Evolutionary conservation across 352 stramenopile species (phyloP).

Genomic region (Pseudoperonospora humuli): DNA sequence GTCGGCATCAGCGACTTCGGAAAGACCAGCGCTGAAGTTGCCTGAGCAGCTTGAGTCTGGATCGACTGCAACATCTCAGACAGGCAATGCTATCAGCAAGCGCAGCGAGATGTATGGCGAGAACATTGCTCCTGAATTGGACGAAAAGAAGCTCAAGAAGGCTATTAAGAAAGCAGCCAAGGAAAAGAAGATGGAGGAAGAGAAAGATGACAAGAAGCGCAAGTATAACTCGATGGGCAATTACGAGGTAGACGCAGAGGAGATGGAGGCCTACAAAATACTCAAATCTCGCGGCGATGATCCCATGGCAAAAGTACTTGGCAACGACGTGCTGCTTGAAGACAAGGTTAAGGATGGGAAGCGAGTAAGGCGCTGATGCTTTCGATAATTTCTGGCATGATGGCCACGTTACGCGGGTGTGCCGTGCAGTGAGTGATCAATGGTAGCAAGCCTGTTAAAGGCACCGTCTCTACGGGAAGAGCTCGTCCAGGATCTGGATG

Average conservation of each 20-base stretch:
- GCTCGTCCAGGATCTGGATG: conserved; percentile 91
- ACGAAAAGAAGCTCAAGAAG: conserved; percentile 82
- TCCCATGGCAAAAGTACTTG: conserved; percentile 91
- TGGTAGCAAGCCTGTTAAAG: conserved; percentile 9
- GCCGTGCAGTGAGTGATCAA: conserved; percentile 4
- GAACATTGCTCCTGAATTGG: conserved; percentile 60
- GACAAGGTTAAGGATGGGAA: conserved; percentile 20
- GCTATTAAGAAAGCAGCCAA: conserved; percentile 72
- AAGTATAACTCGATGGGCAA: conserved; percentile 92
- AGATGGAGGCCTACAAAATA: conserved; percentile 95
- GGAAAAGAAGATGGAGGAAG: conserved; percentile 39
- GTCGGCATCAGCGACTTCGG: conserved; percentile 42
- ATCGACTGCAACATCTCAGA: conserved; percentile 8
- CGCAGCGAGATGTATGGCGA: conserved; percentile 89
- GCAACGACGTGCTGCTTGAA: conserved; percentile 41
- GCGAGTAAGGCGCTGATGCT: conserved; percentile 18
- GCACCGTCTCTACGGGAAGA: conserved; percentile 85
- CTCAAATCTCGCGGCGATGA: conserved; percentile 84
- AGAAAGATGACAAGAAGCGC: conserved; percentile 80
- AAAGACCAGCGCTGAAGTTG: conserved; percentile 45
- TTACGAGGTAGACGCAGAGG: conserved; percentile 89
- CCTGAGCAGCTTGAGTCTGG: conserved; percentile 15
- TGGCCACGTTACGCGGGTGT: conserved; percentile 15
- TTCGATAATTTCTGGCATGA: conserved; percentile 22
- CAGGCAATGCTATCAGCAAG: conserved; percentile 34